A percentile compares a stretch with the other conserved stretches of the same genome.
Conservation (phyloP, 2,329 filamentous ascomycete genomes). For the Cercospora sojina region DNA sequence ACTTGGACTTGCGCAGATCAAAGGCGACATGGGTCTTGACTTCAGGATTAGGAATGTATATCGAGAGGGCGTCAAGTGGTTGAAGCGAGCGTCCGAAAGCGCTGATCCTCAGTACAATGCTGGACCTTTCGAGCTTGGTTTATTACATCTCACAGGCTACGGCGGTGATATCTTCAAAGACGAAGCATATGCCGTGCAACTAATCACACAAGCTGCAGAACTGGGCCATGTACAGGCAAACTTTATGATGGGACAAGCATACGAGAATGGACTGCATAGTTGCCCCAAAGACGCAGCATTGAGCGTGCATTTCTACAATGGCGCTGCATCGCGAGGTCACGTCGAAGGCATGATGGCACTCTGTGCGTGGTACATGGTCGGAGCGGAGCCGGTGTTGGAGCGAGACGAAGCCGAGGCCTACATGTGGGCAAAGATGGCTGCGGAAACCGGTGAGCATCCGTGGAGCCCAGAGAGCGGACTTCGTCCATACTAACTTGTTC, state of each 20-base stretch:
- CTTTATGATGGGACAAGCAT: slow-evolving; percentile 89
- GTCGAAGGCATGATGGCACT: slow-evolving; percentile 94
- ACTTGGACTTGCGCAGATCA: slow-evolving; percentile 84
- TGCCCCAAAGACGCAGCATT: slow-evolving; percentile 90
- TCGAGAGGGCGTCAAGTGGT: slow-evolving; percentile 90
- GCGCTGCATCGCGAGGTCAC: slow-evolving; percentile 80
- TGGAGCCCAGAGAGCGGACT: slow-evolving; percentile 6
- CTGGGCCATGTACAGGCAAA: slow-evolving; percentile 84
- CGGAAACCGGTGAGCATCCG: slow-evolving; percentile 71
- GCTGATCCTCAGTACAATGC: slow-evolving; percentile 90
- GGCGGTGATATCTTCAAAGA: slow-evolving; percentile 94
- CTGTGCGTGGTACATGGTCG: slow-evolving; percentile 98
- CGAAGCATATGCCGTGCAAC: slow-evolving; percentile 82
- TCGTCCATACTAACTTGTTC: slow-evolving; percentile 15
- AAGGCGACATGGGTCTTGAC: slow-evolving; percentile 75
- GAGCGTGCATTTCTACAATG: slow-evolving; percentile 96
- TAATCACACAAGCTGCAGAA: slow-evolving; percentile 93
- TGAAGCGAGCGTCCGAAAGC: slow-evolving; percentile 87
- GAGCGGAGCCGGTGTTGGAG: slow-evolving; percentile 84
- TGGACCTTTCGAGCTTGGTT: slow-evolving; percentile 85
- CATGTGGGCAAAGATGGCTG: slow-evolving; percentile 88
- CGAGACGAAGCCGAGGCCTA: slow-evolving; percentile 96
- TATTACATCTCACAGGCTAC: slow-evolving; percentile 88
- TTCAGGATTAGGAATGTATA: slow-evolving; percentile 61
- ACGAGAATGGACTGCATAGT: slow-evolving; percentile 83